Percentiles rank a stretch among this genome's conserved stretches.
Conservation (phyloP, 2,329 filamentous ascomycete species). For the Seiridium unicorne region DNA sequence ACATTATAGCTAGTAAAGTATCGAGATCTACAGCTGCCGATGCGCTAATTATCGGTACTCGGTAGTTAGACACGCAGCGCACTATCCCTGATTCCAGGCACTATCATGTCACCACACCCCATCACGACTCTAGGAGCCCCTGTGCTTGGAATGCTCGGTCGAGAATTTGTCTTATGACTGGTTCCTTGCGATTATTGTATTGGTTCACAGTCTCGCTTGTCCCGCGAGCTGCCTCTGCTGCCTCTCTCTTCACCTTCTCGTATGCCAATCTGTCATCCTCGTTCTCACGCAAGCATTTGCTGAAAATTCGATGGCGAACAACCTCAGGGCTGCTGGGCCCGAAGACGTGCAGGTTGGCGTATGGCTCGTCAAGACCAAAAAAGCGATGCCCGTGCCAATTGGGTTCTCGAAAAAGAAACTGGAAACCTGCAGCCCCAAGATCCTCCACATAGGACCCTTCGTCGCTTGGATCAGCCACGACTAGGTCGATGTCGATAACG, state of each 20-base stretch:
- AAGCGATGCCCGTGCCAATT: conserved; percentile 48
- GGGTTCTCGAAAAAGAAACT: conserved; percentile 44
- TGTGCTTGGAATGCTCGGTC: conserved; percentile 25
- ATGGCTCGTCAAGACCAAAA: conserved; percentile 36
- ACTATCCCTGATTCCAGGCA: too few species aligned
- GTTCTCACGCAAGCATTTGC: conserved; percentile 39
- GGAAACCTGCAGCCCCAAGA: conserved; percentile 43
- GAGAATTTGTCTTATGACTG: conserved; percentile 36
- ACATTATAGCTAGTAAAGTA: too few species aligned
- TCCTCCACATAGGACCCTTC: conserved; percentile 40
- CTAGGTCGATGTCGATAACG: conserved; percentile 51
- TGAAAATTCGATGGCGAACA: conserved; percentile 41
- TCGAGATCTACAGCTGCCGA: too few species aligned
- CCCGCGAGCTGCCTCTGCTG: conserved; percentile 25
- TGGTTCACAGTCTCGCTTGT: conserved; percentile 30
- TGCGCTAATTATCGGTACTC: too few species aligned
- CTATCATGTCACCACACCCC: too few species aligned
- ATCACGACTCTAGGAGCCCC: not conserved
- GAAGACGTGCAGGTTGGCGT: conserved; percentile 49
- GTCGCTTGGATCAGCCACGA: conserved; percentile 35
- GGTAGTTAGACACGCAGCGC: too few species aligned
- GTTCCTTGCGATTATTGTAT: conserved; percentile 42
- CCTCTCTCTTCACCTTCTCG: conserved; percentile 34
- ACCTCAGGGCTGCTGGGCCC: conserved; percentile 39
- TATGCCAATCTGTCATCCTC: conserved; percentile 39